Conservation (phyloP, 2,329 filamentous ascomycete genomes). For the Aspergillus sergii region DNA sequence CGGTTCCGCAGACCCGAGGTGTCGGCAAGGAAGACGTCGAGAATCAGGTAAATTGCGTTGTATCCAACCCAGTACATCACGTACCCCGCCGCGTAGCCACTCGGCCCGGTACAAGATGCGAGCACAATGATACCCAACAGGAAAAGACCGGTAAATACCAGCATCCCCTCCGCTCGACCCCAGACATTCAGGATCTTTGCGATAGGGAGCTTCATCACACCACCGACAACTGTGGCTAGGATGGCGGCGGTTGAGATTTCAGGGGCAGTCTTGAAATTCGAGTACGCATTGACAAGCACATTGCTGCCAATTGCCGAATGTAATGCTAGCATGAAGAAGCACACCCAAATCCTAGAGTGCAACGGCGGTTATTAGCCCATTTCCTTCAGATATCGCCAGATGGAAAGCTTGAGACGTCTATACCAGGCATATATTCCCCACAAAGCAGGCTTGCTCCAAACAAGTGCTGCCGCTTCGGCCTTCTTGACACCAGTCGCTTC, state of each 20-base stretch:
- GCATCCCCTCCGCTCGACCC: constrained; percentile 62
- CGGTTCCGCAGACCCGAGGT: constrained; percentile 63
- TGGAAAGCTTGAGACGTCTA: no score
- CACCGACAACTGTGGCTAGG: constrained; percentile 59
- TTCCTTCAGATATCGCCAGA: no score
- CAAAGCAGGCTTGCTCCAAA: constrained; percentile 45
- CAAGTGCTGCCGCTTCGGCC: constrained; percentile 43
- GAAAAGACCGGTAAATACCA: constrained; percentile 52
- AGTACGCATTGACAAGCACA: constrained; percentile 55
- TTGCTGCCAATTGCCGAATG: constrained; percentile 46
- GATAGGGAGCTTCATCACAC: constrained; percentile 61
- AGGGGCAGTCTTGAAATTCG: constrained; percentile 54
- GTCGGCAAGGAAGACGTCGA: constrained; percentile 66
- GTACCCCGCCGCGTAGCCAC: constrained; percentile 65
- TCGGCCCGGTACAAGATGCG: constrained; percentile 62
- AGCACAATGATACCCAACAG: constrained; percentile 61
- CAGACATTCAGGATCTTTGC: constrained; percentile 66
- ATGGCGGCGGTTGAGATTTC: constrained; percentile 57
- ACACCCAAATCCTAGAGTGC: constrained; percentile 48
- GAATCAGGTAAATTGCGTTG: constrained; percentile 58
- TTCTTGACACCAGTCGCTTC: constrained; percentile 3
- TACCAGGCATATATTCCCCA: constrained; percentile 35
- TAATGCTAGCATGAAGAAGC: constrained; percentile 50
- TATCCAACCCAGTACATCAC: constrained; percentile 65
- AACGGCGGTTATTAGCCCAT: background rate